These are phyloP conservation scores for Sarocladiaceae sp. DNA, from an alignment of 2,329 filamentous ascomycete genomes.

Conservation along the genomic window DNA sequence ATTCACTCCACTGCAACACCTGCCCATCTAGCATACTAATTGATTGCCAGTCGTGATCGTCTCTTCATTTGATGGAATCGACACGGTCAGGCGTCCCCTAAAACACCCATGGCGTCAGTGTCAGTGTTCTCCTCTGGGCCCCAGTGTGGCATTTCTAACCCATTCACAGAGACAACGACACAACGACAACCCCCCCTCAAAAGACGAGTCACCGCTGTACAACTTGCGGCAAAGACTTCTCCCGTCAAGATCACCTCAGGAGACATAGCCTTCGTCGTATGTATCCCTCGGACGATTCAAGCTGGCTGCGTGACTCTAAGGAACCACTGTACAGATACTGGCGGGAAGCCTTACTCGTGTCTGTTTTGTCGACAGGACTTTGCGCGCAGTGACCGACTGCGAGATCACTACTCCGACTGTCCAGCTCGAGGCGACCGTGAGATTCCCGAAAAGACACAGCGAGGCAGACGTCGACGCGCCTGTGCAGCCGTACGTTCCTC, in stretches of 20 bases:
- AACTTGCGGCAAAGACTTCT: constrained; percentile 1
- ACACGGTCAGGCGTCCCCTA: not conserved
- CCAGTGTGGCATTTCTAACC: not conserved
- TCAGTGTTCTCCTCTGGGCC: not conserved
- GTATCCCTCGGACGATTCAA: not conserved
- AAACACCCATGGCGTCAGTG: constrained; percentile 1
- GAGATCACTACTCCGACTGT: constrained; percentile 2
- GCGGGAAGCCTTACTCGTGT: constrained; percentile 6
- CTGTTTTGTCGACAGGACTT: constrained; percentile 5
- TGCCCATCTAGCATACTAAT: not conserved
- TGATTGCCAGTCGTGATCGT: not conserved
- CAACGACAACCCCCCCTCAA: not conserved
- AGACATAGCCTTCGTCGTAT: constrained; percentile 4
- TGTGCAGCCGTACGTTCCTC: constrained; percentile 3
- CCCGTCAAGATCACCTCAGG: constrained; percentile 3
- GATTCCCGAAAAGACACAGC: constrained; percentile 5
- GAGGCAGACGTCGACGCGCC: constrained; percentile 7
- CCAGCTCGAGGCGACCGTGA: constrained; percentile 3
- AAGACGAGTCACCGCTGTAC: constrained; percentile 2
- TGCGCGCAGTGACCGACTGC: constrained; percentile 2
- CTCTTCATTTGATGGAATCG: not conserved
- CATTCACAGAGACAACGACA: constrained; percentile 1
- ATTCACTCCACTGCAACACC: not conserved
- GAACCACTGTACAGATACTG: not conserved
- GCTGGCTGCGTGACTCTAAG: not conserved